A percentile compares a stretch with the other conserved stretches of the same genome.
phyloP scores from a whole-genome alignment of 2,329 filamentous ascomycete genomes.

The Alternaria solani region DNA sequence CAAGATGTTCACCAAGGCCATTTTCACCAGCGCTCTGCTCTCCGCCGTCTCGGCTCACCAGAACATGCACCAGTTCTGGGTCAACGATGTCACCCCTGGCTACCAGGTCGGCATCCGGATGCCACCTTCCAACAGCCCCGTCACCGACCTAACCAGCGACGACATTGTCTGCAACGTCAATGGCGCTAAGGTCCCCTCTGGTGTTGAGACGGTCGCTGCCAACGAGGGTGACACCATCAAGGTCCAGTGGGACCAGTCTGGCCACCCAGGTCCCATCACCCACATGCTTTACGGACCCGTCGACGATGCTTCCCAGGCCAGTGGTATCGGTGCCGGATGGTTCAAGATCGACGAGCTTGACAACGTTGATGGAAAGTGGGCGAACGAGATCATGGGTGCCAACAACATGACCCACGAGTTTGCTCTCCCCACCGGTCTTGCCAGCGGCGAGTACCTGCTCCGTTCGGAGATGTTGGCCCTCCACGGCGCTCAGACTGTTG shows the following conservation, averaged over 20 bases:
- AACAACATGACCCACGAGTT: slow-evolving; percentile 48
- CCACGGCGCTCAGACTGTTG: slow-evolving; percentile 49
- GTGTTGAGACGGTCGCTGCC: slow-evolving; percentile 39
- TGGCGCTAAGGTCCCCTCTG: slow-evolving; percentile 38
- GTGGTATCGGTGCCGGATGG: slow-evolving; percentile 45
- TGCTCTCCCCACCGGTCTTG: slow-evolving; percentile 52
- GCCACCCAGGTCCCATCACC: slow-evolving; percentile 47
- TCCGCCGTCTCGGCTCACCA: slow-evolving; percentile 43
- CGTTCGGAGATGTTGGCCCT: slow-evolving; percentile 59
- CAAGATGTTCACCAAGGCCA: slow-evolving; percentile 44
- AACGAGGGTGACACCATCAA: slow-evolving; percentile 44
- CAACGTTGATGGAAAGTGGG: slow-evolving; percentile 41
- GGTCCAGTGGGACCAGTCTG: slow-evolving; percentile 44
- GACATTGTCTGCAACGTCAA: slow-evolving; percentile 48
- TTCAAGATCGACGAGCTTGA: slow-evolving; percentile 50
- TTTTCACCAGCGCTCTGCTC: slow-evolving; percentile 37
- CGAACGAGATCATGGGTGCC: slow-evolving; percentile 48
- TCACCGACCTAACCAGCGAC: slow-evolving; percentile 41
- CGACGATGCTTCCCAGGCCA: slow-evolving; percentile 60
- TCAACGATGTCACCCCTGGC: slow-evolving; percentile 42
- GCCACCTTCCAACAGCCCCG: slow-evolving; percentile 46
- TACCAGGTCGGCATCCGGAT: slow-evolving; percentile 47
- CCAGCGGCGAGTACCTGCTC: slow-evolving; percentile 52
- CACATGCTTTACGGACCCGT: slow-evolving; percentile 54
- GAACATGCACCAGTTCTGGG: slow-evolving; percentile 43